phyloP scores from a whole-genome alignment of 2,329 filamentous ascomycete genomes.

The Pyricularia pennisetigena region DNA sequence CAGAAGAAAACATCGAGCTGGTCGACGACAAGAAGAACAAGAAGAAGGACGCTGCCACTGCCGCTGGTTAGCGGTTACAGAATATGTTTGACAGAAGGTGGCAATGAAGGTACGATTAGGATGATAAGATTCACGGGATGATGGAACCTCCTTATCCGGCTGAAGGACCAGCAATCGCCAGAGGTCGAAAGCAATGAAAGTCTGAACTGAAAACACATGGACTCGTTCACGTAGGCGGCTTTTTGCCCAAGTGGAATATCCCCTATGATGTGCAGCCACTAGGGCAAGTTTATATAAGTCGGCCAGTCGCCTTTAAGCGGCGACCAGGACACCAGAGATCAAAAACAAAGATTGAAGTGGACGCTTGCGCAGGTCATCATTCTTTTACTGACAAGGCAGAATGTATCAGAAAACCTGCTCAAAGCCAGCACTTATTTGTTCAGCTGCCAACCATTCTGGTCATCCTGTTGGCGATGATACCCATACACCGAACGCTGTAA shows the following conservation, averaged over 20 bases:
- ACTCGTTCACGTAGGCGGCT: not conserved
- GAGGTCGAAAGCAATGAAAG: not conserved
- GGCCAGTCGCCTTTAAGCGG: not conserved
- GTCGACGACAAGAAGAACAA: slow-evolving; percentile 94
- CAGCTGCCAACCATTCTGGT: not conserved
- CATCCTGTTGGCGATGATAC: not conserved
- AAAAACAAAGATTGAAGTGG: not conserved
- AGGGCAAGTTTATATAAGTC: not conserved
- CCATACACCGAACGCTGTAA: not conserved
- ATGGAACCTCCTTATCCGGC: not conserved
- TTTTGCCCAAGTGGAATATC: not conserved
- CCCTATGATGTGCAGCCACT: not conserved
- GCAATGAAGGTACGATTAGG: not conserved
- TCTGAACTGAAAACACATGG: not conserved
- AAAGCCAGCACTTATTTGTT: not conserved
- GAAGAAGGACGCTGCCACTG: slow-evolving; percentile 2
- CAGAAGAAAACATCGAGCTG: slow-evolving; percentile 89
- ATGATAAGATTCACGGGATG: not conserved
- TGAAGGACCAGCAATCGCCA: not conserved
- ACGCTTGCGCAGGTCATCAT: not conserved
- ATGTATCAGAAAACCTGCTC: too few relatives aligned
- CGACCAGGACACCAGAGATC: not conserved
- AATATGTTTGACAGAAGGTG: not conserved
- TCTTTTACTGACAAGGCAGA: too few relatives aligned
- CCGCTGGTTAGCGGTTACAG: not conserved